Conservation (phyloP, 345 rosid species). For the Limnanthes douglasii region DNA sequence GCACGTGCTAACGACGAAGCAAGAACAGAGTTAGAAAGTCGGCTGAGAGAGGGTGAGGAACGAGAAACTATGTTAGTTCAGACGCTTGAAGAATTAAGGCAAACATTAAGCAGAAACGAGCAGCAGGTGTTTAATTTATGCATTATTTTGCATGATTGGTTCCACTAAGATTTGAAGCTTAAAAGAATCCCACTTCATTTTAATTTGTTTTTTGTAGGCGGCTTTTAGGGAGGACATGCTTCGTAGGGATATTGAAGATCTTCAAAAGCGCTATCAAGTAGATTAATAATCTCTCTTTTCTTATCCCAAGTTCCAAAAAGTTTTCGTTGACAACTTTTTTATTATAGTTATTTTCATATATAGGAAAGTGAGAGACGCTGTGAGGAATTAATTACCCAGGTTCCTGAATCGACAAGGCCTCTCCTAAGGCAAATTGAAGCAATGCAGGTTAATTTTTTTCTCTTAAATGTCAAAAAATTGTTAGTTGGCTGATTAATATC, state of each 20-base stretch:
- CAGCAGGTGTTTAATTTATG: constrained; percentile 57
- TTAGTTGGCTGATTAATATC: background rate
- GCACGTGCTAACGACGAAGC: constrained; percentile 86
- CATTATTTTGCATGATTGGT: constrained; percentile 7
- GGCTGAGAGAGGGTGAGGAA: constrained; percentile 82
- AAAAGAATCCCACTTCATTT: constrained; percentile 5
- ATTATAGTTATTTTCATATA: constrained; percentile 7
- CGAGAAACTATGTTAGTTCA: constrained; percentile 94
- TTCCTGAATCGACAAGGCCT: constrained; percentile 99
- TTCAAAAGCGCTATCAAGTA: constrained; percentile 91
- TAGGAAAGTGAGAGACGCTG: constrained; percentile 98
- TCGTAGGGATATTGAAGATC: constrained; percentile 72
- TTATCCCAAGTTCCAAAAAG: constrained; percentile 3
- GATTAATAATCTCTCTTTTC: constrained; percentile 5
- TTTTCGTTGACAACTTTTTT: constrained; percentile 4
- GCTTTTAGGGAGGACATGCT: constrained; percentile 73
- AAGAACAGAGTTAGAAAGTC: constrained; percentile 74
- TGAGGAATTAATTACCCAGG: constrained; percentile 94
- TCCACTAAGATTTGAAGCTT: constrained; percentile 1
- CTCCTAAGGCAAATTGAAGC: constrained; percentile 97
- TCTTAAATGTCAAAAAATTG: background rate
- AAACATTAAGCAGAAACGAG: constrained; percentile 81
- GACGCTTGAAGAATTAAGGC: constrained; percentile 85
- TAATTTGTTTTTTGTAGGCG: constrained; percentile 28
- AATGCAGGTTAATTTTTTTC: constrained; percentile 54